phyloP scores from a whole-genome alignment of 1,284 basidiomycete genomes.

The Tilletia horrida region DNA sequence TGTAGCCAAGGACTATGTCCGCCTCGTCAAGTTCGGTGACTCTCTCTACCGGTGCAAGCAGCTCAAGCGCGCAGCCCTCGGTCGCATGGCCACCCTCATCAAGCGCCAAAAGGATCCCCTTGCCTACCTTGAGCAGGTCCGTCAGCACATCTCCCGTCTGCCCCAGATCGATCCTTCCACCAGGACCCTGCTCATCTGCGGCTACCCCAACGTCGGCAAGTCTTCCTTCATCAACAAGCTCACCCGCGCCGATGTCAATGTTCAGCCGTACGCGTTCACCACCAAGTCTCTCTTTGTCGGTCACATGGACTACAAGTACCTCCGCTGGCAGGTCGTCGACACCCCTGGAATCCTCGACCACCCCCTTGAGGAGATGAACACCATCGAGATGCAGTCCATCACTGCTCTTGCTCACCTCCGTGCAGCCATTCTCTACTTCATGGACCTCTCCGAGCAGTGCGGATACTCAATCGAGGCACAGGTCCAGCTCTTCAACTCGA shows the following conservation, averaged over 20 bases:
- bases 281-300: slow-evolving; percentile 55
- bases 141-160: slow-evolving; percentile 55
- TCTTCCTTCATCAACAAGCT: slow-evolving; percentile 55
- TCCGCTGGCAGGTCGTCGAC: slow-evolving; percentile 55
- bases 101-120: slow-evolving; percentile 54
- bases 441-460: slow-evolving; percentile 55
- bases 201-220: slow-evolving; percentile 55
- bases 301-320: slow-evolving; percentile 56
- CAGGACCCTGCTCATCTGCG: slow-evolving; percentile 51
- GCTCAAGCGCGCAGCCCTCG: slow-evolving; percentile 53
- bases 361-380: slow-evolving; percentile 55
- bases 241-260: slow-evolving; percentile 53
- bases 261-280: slow-evolving; percentile 55
- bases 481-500: slow-evolving; percentile 54
- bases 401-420: slow-evolving; percentile 53
- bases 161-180: slow-evolving; percentile 53
- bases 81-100: slow-evolving; percentile 55
- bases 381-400: slow-evolving; percentile 56
- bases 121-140: slow-evolving; percentile 54
- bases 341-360: slow-evolving; percentile 55
- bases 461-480: slow-evolving; percentile 54
- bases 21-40: slow-evolving; percentile 55
- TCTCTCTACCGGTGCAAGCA: slow-evolving; percentile 55
- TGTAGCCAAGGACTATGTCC: slow-evolving; percentile 54
- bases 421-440: slow-evolving; percentile 54